Percentiles rank a stretch among this genome's conserved stretches.
phyloP scores from a whole-genome alignment of 2,329 filamentous ascomycete genomes.

The Thielaviopsis euricoi region DNA sequence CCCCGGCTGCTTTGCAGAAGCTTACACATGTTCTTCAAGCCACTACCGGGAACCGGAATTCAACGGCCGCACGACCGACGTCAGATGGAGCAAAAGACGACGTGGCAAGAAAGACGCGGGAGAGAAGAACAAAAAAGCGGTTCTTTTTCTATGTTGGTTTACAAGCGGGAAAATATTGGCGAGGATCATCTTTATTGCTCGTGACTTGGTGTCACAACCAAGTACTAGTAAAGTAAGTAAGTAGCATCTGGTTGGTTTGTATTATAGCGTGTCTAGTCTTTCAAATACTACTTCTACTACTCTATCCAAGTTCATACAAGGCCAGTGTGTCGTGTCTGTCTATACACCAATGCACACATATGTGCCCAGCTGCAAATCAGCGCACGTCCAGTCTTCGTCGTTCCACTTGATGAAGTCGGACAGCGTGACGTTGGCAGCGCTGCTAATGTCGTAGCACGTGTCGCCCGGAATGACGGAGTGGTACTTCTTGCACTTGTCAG shows the following conservation, averaged over 20 bases:
- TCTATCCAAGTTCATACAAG: no score
- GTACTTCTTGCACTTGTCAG: constrained; percentile 1
- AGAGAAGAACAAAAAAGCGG: neutral
- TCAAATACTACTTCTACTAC: neutral
- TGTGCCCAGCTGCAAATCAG: neutral
- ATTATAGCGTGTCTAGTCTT: neutral
- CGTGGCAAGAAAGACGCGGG: neutral
- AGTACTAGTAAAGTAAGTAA: no score
- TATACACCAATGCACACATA: constrained; percentile 4
- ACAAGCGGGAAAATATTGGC: neutral
- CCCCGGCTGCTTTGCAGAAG: neutral
- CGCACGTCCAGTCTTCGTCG: neutral
- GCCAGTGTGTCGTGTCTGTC: no score
- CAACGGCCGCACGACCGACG: neutral
- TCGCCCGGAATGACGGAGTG: constrained; percentile 1
- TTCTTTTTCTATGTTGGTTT: neutral
- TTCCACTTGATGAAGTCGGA: constrained; percentile 5
- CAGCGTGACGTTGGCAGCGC: neutral
- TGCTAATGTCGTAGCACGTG: neutral
- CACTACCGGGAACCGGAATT: no score
- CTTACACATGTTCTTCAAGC: neutral
- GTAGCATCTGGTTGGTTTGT: neutral
- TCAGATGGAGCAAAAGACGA: neutral
- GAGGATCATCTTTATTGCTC: neutral
- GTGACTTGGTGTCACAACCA: neutral